Evolutionary conservation across 495 filamentous ascomycete genomes (phyloP).

Genomic region (Endocarpon pusillum): DNA sequence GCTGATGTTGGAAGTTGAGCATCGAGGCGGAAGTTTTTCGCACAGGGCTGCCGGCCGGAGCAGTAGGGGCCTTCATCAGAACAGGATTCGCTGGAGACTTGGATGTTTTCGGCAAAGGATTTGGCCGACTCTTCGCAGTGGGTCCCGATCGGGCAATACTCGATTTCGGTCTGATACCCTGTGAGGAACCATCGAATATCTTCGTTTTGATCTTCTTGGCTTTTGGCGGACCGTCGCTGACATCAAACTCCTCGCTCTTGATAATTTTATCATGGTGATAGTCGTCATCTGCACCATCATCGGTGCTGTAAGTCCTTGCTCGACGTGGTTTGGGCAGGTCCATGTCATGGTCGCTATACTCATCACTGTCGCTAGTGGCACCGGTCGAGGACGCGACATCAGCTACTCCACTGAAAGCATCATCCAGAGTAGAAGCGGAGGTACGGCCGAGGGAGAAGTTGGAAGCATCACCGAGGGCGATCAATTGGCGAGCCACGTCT

Average conservation of each 20-base stretch:
- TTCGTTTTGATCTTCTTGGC: slow-evolving; percentile 30
- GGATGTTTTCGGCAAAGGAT: slow-evolving; percentile 29
- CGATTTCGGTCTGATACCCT: slow-evolving; percentile 21
- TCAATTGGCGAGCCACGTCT: slow-evolving; percentile 90
- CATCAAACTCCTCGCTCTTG: slow-evolving; percentile 36
- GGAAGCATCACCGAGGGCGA: slow-evolving; percentile 82
- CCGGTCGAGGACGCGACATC: slow-evolving; percentile 73
- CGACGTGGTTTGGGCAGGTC: slow-evolving; percentile 26
- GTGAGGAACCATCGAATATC: slow-evolving; percentile 14
- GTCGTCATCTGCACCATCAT: slow-evolving; percentile 31
- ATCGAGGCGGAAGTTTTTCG: slow-evolving; percentile 63
- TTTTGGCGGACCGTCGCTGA: slow-evolving; percentile 25
- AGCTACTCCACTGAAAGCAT: slow-evolving; percentile 74
- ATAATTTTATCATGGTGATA: slow-evolving; percentile 36
- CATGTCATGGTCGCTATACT: slow-evolving; percentile 53
- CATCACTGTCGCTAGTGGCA: slow-evolving; percentile 61
- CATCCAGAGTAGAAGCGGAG: slow-evolving; percentile 84
- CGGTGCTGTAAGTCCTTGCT: slow-evolving; percentile 1
- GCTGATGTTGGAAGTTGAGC: slow-evolving; percentile 48
- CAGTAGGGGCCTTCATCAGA: slow-evolving; percentile 40
- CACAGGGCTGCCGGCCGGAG: slow-evolving; percentile 44
- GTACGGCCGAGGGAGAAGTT: slow-evolving; percentile 79
- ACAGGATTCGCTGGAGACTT: slow-evolving; percentile 31
- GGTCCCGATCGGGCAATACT: slow-evolving; percentile 20
- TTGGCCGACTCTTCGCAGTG: slow-evolving; percentile 26